Percentiles rank a stretch among this genome's conserved stretches.
phyloP scores from a whole-genome alignment of 2,329 filamentous ascomycete species.

The Neurospora sp. region DNA sequence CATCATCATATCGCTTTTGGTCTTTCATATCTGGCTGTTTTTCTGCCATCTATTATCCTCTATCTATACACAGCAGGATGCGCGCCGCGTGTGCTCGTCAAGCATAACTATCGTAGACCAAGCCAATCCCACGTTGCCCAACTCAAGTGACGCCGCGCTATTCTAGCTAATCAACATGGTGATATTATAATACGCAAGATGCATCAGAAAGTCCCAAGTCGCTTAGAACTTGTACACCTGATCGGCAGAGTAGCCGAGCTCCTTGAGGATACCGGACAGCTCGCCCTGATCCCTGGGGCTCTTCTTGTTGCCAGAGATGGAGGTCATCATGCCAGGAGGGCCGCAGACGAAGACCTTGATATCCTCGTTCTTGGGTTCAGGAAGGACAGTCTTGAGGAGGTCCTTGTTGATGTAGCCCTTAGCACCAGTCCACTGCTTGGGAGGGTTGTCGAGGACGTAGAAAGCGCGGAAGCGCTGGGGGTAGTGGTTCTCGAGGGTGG shows the following conservation, averaged over 20 bases:
- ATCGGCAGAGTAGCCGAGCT: slow-evolving; percentile 39
- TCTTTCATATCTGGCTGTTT: neutral
- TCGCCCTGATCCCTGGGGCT: slow-evolving; percentile 93
- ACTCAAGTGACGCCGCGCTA: neutral
- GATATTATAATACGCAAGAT: neutral
- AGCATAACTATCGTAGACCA: neutral
- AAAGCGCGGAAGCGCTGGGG: slow-evolving; percentile 92
- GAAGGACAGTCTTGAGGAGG: slow-evolving; percentile 85
- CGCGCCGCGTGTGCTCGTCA: neutral
- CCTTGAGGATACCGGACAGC: slow-evolving; percentile 67
- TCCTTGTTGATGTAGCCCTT: slow-evolving; percentile 84
- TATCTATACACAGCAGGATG: slow-evolving; percentile 1
- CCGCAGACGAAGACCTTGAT: slow-evolving; percentile 97
- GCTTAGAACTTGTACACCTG: slow-evolving; percentile 90
- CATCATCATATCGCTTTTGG: neutral
- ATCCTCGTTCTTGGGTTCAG: slow-evolving; percentile 82
- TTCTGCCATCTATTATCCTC: neutral
- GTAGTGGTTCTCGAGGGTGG: slow-evolving; percentile 86
- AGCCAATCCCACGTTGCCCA: neutral
- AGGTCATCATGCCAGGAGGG: slow-evolving; percentile 86
- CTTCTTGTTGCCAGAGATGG: slow-evolving; percentile 80
- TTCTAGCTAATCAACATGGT: neutral
- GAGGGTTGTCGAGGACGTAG: slow-evolving; percentile 81
- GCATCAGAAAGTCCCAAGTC: neutral
- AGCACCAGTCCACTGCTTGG: slow-evolving; percentile 64